Evolutionary conservation across 495 filamentous ascomycete species (phyloP).

Genomic region (Collariella sp.): DNA sequence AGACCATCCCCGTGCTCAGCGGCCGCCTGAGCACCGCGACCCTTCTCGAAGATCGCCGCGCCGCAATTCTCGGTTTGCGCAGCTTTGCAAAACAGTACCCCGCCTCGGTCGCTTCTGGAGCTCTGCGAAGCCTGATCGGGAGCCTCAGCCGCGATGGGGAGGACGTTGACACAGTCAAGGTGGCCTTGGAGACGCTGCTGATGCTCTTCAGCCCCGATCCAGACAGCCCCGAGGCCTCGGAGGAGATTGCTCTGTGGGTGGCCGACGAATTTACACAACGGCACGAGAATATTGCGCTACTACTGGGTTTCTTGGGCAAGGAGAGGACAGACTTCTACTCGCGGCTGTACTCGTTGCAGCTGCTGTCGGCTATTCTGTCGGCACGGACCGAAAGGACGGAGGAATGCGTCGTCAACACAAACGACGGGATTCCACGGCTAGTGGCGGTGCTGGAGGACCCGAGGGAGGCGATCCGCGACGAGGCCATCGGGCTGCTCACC

Average conservation of each 20-base stretch:
- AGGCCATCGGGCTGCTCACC: slow-evolving; percentile 44
- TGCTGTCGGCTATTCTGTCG: slow-evolving; percentile 77
- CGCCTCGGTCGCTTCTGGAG: slow-evolving; percentile 89
- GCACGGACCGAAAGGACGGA: slow-evolving; percentile 90
- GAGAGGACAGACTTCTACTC: slow-evolving; percentile 88
- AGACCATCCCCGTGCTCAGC: slow-evolving; percentile 84
- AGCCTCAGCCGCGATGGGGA: slow-evolving; percentile 80
- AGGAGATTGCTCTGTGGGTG: slow-evolving; percentile 93
- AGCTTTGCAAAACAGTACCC: slow-evolving; percentile 96
- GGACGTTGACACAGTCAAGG: slow-evolving; percentile 93
- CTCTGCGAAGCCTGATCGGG: slow-evolving; percentile 74
- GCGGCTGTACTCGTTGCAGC: slow-evolving; percentile 82
- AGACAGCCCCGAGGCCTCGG: slow-evolving; percentile 77
- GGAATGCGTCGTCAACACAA: slow-evolving; percentile 84
- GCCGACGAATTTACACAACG: slow-evolving; percentile 98
- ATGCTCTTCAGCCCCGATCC: slow-evolving; percentile 69
- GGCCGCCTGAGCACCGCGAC: slow-evolving; percentile 79
- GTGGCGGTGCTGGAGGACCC: slow-evolving; percentile 76
- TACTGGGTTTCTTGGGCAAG: slow-evolving; percentile 75
- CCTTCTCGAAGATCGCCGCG: slow-evolving; percentile 85
- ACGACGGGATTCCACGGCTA: slow-evolving; percentile 77
- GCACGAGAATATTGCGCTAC: slow-evolving; percentile 91
- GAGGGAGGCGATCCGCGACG: slow-evolving; percentile 83
- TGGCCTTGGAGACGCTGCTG: slow-evolving; percentile 87
- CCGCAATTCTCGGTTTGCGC: slow-evolving; percentile 82